Evolutionary conservation across 2,329 filamentous ascomycete species (phyloP).

Genomic region (Colletotrichum simmondsii): DNA sequence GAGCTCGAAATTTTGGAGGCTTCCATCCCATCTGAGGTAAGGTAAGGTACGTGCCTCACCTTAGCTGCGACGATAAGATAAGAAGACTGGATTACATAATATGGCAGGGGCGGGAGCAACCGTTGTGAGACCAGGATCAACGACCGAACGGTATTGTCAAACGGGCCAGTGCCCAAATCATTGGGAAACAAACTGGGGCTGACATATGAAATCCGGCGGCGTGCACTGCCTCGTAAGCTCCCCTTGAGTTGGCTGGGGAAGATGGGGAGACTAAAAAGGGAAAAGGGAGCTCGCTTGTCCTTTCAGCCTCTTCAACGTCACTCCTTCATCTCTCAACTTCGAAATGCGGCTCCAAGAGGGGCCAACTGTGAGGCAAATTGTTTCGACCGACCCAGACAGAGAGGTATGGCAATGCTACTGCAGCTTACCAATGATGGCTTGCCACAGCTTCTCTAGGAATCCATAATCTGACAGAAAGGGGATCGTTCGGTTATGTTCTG

Average conservation of each 20-base stretch:
- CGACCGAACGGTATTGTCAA: neutral
- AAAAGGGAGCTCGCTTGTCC: neutral
- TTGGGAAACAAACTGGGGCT: neutral
- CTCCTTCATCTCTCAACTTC: neutral
- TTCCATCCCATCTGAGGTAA: neutral
- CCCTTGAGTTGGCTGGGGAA: conserved; percentile 11
- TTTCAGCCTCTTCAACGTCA: conserved; percentile 23
- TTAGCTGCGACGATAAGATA: conserved; percentile 24
- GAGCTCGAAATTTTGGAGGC: conserved; percentile 29
- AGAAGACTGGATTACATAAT: conserved; percentile 19
- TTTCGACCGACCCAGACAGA: neutral
- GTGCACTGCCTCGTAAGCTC: conserved; percentile 20
- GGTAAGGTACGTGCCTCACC: neutral
- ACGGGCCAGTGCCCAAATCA: neutral
- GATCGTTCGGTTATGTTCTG: neutral
- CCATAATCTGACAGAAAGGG: conserved; percentile 19
- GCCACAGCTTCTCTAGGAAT: conserved; percentile 18
- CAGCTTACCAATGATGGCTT: conserved; percentile 23
- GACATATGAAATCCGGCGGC: neutral
- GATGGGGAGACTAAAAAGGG: neutral
- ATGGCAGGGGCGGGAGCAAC: conserved; percentile 18
- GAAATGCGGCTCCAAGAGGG: neutral
- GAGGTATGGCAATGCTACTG: neutral
- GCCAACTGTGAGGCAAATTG: neutral
- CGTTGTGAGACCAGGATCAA: conserved; percentile 17